Conservation (phyloP, 1,284 basidiomycete species). For the Rhodotorula sp. region DNA sequence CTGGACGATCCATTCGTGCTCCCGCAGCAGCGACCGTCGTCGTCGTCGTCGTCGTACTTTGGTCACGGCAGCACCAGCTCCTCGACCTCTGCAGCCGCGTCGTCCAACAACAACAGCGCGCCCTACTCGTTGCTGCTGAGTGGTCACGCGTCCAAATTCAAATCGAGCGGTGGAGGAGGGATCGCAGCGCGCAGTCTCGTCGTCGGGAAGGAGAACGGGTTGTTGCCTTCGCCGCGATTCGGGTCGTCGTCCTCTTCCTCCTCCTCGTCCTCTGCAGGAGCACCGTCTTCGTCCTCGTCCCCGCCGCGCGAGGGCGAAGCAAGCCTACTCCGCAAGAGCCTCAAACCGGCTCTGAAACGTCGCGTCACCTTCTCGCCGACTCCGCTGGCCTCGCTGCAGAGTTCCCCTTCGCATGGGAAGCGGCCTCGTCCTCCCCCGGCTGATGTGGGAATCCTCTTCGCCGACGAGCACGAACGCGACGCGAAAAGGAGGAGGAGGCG, state of each 20-base stretch:
- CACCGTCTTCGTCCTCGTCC: neutral
- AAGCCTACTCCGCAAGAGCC: neutral
- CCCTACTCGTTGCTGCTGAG: neutral
- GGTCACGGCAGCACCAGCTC: too few relatives aligned
- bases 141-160: neutral
- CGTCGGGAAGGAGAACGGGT: neutral
- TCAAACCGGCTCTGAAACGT: neutral
- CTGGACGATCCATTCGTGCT: neutral
- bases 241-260: neutral
- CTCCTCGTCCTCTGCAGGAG: neutral
- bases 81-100: neutral
- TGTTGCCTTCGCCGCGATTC: constrained; percentile 2
- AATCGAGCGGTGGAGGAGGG: neutral
- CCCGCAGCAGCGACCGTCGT: neutral
- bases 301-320: neutral
- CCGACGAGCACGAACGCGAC: neutral
- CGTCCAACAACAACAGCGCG: neutral
- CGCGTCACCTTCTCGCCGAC: constrained; percentile 29
- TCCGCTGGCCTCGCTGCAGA: constrained; percentile 23
- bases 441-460: neutral
- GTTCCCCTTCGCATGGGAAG: constrained; percentile 20
- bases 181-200: neutral
- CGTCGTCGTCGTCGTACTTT: too few relatives aligned
- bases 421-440: neutral
- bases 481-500: neutral